A percentile compares a stretch with the other conserved stretches of the same genome.
phyloP scores from a whole-genome alignment of 1,139 yeast genomes.

The Spathaspora sp. region DNA sequence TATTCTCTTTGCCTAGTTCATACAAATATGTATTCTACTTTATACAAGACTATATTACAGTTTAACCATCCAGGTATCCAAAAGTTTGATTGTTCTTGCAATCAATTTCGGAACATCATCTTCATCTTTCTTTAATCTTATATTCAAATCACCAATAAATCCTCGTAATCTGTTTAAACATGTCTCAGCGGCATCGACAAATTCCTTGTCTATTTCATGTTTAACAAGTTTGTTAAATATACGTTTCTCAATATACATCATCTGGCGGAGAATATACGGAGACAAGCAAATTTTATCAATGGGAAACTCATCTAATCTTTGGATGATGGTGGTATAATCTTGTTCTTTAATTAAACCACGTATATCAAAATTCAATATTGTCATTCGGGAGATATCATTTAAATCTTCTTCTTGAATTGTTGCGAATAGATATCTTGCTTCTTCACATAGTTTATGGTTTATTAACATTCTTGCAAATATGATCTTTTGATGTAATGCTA shows the following conservation, averaged over 20 bases:
- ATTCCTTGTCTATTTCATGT: conserved; percentile 4
- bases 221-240: conserved; percentile 13
- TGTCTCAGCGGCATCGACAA: conserved; percentile 2
- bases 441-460: conserved; percentile 26
- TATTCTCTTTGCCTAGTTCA: no score
- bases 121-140: conserved; percentile 31
- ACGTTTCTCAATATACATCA: conserved; percentile 28
- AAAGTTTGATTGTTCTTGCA: not conserved
- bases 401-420: conserved; percentile 23
- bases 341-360: conserved; percentile 21
- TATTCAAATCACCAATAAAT: conserved; percentile 34
- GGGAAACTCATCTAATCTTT: conserved; percentile 29
- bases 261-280: conserved; percentile 36
- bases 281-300: conserved; percentile 30
- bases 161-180: conserved; percentile 22
- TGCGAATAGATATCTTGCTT: conserved; percentile 25
- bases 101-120: conserved; percentile 17
- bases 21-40: not conserved
- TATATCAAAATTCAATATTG: conserved; percentile 23
- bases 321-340: conserved; percentile 20
- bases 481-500: conserved; percentile 32
- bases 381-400: conserved; percentile 26
- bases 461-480: conserved; percentile 31
- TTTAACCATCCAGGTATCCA: conserved; percentile 2
- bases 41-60: not conserved